A percentile compares a stretch with the other conserved stretches of the same genome.
These are phyloP conservation scores for Luzula sylvatica DNA, from an alignment of 176 grass and related monocot species.

Conservation along the genomic window DNA sequence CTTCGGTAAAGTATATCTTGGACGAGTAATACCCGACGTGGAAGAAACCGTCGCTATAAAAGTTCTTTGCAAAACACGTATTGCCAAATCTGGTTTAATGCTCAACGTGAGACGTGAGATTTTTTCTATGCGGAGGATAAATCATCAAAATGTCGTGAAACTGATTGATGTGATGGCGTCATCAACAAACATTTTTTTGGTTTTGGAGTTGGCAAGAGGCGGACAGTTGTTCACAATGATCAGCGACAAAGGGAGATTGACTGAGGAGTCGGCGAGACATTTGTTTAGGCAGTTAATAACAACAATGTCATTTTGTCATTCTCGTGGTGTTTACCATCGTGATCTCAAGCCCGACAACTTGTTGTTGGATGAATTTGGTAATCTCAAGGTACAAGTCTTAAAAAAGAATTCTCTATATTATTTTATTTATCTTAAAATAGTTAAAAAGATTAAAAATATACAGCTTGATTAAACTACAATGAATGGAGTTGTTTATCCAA, in stretches of 20 bases:
- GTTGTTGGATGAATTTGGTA: slow-evolving; percentile 22
- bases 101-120: slow-evolving; percentile 27
- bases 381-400: slow-evolving; percentile 22
- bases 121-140: slow-evolving; percentile 23
- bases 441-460: too few relatives aligned
- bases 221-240: slow-evolving; percentile 29
- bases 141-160: slow-evolving; percentile 24
- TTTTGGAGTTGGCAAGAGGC: slow-evolving; percentile 29
- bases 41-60: slow-evolving; percentile 30
- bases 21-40: not conserved
- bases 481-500: too few relatives aligned
- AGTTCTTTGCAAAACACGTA: slow-evolving; percentile 14
- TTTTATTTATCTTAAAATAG: too few relatives aligned
- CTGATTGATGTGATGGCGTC: slow-evolving; percentile 33
- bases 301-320: slow-evolving; percentile 25
- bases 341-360: slow-evolving; percentile 28
- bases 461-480: too few relatives aligned
- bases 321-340: slow-evolving; percentile 26
- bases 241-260: slow-evolving; percentile 10
- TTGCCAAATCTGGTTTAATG: slow-evolving; percentile 7
- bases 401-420: too few relatives aligned
- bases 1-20: slow-evolving; percentile 30
- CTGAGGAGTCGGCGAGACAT: slow-evolving; percentile 13
- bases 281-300: slow-evolving; percentile 34
- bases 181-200: slow-evolving; percentile 22